phyloP scores from a whole-genome alignment of 139 green algal genomes.

The Dunaliella primolecta region DNA sequence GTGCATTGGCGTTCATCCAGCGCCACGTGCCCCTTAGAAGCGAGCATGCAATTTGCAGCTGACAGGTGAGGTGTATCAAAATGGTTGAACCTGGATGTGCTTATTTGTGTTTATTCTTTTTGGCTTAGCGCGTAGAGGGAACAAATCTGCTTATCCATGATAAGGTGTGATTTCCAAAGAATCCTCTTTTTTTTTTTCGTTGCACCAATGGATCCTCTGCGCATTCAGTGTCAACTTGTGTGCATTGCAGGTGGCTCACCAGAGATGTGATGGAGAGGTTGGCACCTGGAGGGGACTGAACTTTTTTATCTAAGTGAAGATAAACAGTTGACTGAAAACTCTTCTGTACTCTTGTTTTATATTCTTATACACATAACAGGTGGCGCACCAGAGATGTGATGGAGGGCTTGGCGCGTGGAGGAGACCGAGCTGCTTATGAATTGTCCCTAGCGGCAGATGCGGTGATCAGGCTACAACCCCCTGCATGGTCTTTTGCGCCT shows the following conservation, averaged over 20 bases:
- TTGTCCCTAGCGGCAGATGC: not conserved
- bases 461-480: not conserved
- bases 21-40: slow-evolving; percentile 1
- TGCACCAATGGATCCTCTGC: too few relatives aligned
- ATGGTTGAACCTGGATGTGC: too few relatives aligned
- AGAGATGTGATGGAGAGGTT: not conserved
- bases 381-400: not conserved
- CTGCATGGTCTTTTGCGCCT: slow-evolving; percentile 12
- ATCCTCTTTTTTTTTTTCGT: too few relatives aligned
- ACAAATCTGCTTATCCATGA: too few relatives aligned
- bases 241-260: not conserved
- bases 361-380: slow-evolving; percentile 6
- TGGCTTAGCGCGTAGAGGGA: too few relatives aligned
- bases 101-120: too few relatives aligned
- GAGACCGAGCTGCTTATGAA: slow-evolving; percentile 8
- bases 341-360: too few relatives aligned
- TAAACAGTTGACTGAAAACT: too few relatives aligned
- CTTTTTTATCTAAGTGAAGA: too few relatives aligned
- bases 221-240: too few relatives aligned
- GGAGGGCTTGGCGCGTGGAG: slow-evolving; percentile 5
- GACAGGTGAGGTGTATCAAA: slow-evolving; percentile 10
- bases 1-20: slow-evolving; percentile 9
- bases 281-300: slow-evolving; percentile 4
- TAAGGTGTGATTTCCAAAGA: too few relatives aligned
- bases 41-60: not conserved